A percentile compares a stretch with the other conserved stretches of the same genome.
phyloP scores from a whole-genome alignment of 2,329 filamentous ascomycete species.

The Lomentospora prolificans region DNA sequence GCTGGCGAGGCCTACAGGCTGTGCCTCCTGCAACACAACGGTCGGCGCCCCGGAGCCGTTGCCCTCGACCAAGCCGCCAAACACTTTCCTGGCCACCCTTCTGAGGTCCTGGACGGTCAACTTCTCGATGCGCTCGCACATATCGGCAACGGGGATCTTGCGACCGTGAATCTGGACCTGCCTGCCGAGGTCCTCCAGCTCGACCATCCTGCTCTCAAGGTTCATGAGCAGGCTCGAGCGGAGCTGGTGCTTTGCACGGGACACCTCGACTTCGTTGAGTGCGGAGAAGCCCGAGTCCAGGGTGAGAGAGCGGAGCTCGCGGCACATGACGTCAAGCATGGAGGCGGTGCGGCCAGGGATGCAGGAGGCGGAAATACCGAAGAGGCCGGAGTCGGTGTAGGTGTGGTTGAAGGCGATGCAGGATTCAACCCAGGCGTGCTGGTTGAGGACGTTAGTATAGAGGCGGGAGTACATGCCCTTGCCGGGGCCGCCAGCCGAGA shows the following conservation, averaged over 20 bases:
- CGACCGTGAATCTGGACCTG: conserved; percentile 95
- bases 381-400: conserved; percentile 91
- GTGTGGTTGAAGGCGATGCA: conserved; percentile 96
- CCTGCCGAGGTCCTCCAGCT: conserved; percentile 87
- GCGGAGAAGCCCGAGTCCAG: conserved; percentile 64
- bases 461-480: conserved; percentile 99
- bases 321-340: conserved; percentile 94
- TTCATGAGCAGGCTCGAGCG: conserved; percentile 91
- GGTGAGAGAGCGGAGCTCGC: conserved; percentile 71
- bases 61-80: conserved; percentile 67
- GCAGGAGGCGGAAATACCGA: conserved; percentile 85
- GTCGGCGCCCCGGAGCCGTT: conserved; percentile 80
- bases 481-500: conserved; percentile 89
- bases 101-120: conserved; percentile 73
- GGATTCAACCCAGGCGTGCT: conserved; percentile 93
- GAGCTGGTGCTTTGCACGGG: conserved; percentile 93
- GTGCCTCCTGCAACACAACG: conserved; percentile 86
- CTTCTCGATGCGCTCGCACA: conserved; percentile 78
- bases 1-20: conserved; percentile 60
- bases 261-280: conserved; percentile 68
- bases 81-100: conserved; percentile 68
- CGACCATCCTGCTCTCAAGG: conserved; percentile 92
- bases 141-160: conserved; percentile 85
- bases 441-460: conserved; percentile 96
- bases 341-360: conserved; percentile 64